Base-by-base conservation (phyloP, 441 rosid species). In the Flueggea neowawraea region DNA sequence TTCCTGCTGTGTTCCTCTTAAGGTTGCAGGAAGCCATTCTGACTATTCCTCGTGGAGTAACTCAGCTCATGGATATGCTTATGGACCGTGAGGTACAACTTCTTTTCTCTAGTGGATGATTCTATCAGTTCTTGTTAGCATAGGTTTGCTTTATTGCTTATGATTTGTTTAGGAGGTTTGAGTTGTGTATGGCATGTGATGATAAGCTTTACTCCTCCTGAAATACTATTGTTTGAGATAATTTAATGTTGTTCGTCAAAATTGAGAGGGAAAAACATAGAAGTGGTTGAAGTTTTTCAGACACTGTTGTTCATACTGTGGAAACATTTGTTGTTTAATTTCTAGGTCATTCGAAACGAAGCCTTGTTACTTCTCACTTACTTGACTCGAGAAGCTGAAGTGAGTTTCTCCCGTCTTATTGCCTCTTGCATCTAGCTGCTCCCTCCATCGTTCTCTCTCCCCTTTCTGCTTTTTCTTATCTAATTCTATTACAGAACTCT, bases 1-100 rank as follows among this genome's bases (percentile, higher is more conserved):
- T 63, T 67, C 59, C 64, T 74, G 10, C 76, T 75, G 79, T 79
- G 78, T 80, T 65, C 75, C 71, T 77, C 47, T 82, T 84, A 88
- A 95, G 99, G 84, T 87, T 95, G 75, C 97, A 95, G 91, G 99
- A 95, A 82, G 97, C 97, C 72, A 95, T 95, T 84, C 79, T 95
- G 74, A 85, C 88, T 58, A 89, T 88, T 77, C 99, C 99, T 64
- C 99, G 96, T 50, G 99, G 99, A 61, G 89, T 95, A 78, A 95
- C 99, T 59, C 82, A 92, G 63, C 92, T 95, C 50, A 91, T 95
- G 99, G 99, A 95, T 75, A 91, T 95, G 99, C 92, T 95, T 68
- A 88, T 91, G 96, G 99, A 91, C 76, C 94, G 97, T 61, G 99
- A 95, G 99, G 99, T 95, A 76, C 61, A 55, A 58, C 64, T 55